Conservation (phyloP, 441 rosid genomes). For the Isatis lusitanica region DNA sequence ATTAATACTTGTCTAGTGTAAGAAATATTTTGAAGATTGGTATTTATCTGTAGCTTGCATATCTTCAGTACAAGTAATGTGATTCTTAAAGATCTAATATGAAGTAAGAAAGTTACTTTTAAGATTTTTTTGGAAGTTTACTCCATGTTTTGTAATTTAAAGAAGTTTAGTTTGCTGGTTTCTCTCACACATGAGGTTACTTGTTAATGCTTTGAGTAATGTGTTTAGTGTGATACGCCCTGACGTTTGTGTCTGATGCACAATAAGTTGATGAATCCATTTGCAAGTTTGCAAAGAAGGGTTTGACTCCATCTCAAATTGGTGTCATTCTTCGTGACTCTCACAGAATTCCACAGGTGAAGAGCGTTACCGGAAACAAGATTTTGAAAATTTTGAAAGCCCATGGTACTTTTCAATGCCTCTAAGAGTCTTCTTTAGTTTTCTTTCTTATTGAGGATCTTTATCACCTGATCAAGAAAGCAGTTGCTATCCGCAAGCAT, state of each 20-base stretch:
- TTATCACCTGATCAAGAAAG: constrained; percentile 45
- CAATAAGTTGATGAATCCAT: constrained; percentile 40
- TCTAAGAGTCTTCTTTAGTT: too few relatives aligned
- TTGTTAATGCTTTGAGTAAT: background rate
- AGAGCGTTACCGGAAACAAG: constrained; percentile 47
- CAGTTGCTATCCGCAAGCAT: constrained; percentile 46
- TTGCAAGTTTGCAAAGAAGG: constrained; percentile 48
- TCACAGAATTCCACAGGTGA: constrained; percentile 47
- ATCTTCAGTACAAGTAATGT: background rate
- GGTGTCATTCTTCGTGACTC: constrained; percentile 49
- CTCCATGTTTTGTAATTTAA: too few relatives aligned
- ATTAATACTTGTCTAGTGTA: too few relatives aligned
- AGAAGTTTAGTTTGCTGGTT: too few relatives aligned
- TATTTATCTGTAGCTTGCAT: background rate
- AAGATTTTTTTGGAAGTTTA: too few relatives aligned
- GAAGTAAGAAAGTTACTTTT: too few relatives aligned
- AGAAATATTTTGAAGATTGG: too few relatives aligned
- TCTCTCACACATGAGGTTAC: background rate
- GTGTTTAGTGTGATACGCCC: background rate
- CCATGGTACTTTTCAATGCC: constrained; percentile 32
- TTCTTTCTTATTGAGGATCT: constrained; percentile 32
- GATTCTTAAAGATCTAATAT: background rate
- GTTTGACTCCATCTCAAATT: constrained; percentile 46
- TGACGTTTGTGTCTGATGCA: background rate
- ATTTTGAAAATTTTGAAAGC: constrained; percentile 42